A percentile compares a stretch with the other conserved stretches of the same genome.
These are phyloP conservation scores for Gilbertella persicaria DNA, from an alignment of 371 early-diverging fungal species.

Conservation along the genomic window DNA sequence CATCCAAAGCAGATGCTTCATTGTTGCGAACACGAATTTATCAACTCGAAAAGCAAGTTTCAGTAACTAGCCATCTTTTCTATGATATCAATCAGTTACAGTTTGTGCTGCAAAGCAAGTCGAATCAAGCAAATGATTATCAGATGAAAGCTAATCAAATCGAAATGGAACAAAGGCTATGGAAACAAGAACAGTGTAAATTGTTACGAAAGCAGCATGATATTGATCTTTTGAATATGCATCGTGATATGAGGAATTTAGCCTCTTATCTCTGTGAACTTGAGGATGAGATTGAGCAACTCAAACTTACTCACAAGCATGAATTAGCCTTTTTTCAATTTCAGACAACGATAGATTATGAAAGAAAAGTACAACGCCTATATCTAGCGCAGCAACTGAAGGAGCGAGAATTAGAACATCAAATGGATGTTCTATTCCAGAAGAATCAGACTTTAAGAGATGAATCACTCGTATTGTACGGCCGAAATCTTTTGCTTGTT, in stretches of 20 bases:
- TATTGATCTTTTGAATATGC: constrained; percentile 4
- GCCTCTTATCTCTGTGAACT: constrained; percentile 19
- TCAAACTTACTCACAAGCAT: constrained; percentile 4
- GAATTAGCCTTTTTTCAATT: not conserved
- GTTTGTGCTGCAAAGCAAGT: not conserved
- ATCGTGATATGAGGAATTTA: constrained; percentile 20
- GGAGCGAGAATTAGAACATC: constrained; percentile 1
- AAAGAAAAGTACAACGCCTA: constrained; percentile 6
- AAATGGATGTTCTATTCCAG: constrained; percentile 8
- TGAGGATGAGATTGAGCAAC: constrained; percentile 15
- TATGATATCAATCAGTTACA: not conserved
- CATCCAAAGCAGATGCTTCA: constrained; percentile 11
- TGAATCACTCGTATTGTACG: constrained; percentile 10
- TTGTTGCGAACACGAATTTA: constrained; percentile 9
- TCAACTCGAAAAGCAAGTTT: constrained; percentile 17
- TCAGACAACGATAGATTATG: not conserved
- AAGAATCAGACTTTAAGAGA: constrained; percentile 20
- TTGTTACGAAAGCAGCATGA: constrained; percentile 16
- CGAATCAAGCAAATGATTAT: not conserved
- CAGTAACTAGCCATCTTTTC: not conserved
- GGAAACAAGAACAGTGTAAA: constrained; percentile 4
- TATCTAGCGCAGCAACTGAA: not conserved
- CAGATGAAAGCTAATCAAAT: constrained; percentile 3
- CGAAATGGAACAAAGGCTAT: constrained; percentile 12
- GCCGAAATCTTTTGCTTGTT: constrained; percentile 17